Evolutionary conservation across 768 basidiomycete genomes (phyloP).

Genomic region (Tylopilus felleus): DNA sequence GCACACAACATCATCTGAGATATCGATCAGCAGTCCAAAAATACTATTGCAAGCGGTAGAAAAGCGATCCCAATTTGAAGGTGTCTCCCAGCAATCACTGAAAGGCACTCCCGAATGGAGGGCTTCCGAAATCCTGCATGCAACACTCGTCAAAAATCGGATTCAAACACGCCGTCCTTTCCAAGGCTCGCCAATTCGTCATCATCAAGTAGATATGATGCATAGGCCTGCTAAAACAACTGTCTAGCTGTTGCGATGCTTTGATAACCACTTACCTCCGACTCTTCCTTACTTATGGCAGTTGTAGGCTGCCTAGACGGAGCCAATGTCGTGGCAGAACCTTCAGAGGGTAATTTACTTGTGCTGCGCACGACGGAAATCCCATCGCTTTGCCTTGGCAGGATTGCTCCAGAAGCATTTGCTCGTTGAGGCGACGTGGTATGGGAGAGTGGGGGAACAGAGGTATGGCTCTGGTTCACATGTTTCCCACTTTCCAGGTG

Average conservation of each 20-base stretch:
- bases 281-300: constrained; percentile 12
- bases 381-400: background rate
- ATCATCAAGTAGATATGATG: constrained; percentile 37
- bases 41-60: background rate
- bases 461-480: background rate
- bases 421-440: background rate
- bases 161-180: constrained; percentile 28
- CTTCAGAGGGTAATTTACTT: background rate
- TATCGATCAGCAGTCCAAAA: background rate
- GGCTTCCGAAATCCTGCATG: background rate
- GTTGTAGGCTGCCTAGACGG: background rate
- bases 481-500: background rate
- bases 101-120: background rate
- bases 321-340: background rate
- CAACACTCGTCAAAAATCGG: constrained; percentile 19
- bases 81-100: background rate
- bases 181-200: constrained; percentile 34
- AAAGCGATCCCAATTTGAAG: background rate
- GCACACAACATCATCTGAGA: background rate
- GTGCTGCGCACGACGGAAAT: background rate
- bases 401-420: background rate
- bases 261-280: constrained; percentile 19
- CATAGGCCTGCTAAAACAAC: constrained; percentile 28
- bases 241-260: background rate
- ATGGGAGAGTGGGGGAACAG: background rate